Percentiles rank a stretch among this genome's conserved stretches.
Evolutionary conservation across 179 eudicot species (phyloP).

Genomic region (Carnegiea gigantea): DNA sequence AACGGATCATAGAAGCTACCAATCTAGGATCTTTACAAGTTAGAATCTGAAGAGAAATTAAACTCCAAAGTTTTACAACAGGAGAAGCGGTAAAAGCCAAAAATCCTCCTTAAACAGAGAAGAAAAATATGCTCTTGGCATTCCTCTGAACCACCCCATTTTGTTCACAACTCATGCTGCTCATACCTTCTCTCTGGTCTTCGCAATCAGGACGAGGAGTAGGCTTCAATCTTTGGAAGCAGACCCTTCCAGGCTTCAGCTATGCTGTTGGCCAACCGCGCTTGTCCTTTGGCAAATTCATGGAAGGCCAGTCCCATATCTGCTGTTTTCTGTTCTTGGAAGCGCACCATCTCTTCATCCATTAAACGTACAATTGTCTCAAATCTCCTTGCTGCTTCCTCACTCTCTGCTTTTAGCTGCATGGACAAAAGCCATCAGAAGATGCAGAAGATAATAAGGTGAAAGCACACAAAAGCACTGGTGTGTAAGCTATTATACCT

Average conservation of each 20-base stretch:
- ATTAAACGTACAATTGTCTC: conserved; percentile 71
- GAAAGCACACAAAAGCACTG: neutral
- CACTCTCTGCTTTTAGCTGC: conserved; percentile 83
- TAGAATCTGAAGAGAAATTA: neutral
- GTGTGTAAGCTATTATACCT: conserved; percentile 42
- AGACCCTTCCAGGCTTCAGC: conserved; percentile 93
- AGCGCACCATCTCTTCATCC: conserved; percentile 79
- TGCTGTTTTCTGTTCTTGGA: conserved; percentile 85
- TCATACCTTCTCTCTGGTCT: neutral
- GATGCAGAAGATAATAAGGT: neutral
- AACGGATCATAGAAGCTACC: neutral
- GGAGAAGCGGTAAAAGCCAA: neutral
- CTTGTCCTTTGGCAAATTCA: conserved; percentile 97
- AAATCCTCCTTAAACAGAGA: neutral
- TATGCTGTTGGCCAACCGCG: conserved; percentile 69
- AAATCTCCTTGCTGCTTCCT: conserved; percentile 77
- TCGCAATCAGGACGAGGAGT: conserved; percentile 45
- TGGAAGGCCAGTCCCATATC: conserved; percentile 93
- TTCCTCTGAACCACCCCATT: conserved; percentile 12
- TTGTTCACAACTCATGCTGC: neutral
- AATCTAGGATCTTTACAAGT: neutral
- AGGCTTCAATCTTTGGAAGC: conserved; percentile 89
- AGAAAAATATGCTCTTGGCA: conserved; percentile 6
- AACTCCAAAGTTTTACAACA: conserved; percentile 8
- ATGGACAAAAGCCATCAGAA: conserved; percentile 7